Conservation (phyloP, 2,329 filamentous ascomycete genomes). For the Microsporum canis region DNA sequence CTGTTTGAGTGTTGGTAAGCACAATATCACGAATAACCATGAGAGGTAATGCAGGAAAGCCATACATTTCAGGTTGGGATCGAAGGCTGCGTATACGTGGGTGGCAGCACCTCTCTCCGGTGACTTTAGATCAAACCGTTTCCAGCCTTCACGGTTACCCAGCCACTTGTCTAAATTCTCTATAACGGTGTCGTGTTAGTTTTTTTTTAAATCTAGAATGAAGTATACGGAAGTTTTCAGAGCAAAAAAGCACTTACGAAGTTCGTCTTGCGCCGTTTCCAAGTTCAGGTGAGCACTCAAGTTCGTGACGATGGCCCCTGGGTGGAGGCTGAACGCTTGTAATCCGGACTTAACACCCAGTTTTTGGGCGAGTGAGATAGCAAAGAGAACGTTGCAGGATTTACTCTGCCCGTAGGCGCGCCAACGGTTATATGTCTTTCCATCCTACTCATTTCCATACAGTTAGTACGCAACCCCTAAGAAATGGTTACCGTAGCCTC, state of each 20-base stretch:
- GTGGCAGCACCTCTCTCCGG: slow-evolving; percentile 19
- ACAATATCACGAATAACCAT: not conserved
- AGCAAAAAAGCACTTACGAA: slow-evolving; percentile 12
- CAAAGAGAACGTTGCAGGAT: slow-evolving; percentile 41
- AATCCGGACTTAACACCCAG: slow-evolving; percentile 4
- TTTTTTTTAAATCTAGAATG: too few relatives aligned
- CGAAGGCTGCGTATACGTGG: slow-evolving; percentile 26
- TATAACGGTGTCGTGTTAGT: not conserved
- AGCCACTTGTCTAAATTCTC: not conserved
- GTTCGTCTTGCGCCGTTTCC: slow-evolving; percentile 12
- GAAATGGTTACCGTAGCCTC: slow-evolving; percentile 10
- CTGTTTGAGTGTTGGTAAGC: not conserved
- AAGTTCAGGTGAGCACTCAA: slow-evolving; percentile 16
- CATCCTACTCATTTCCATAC: slow-evolving; percentile 12
- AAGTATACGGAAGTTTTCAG: not conserved
- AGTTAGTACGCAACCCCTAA: not conserved
- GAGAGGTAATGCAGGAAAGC: not conserved
- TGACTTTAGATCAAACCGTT: not conserved
- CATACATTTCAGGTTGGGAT: slow-evolving; percentile 15
- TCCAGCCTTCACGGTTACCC: not conserved
- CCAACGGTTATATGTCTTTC: slow-evolving; percentile 26
- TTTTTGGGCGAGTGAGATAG: slow-evolving; percentile 9
- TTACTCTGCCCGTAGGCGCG: slow-evolving; percentile 41
- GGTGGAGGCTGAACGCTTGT: slow-evolving; percentile 9
- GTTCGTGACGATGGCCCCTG: slow-evolving; percentile 16